Evolutionary conservation across 345 rosid genomes (phyloP), one percentile per base, ranked within the genome.

Genomic region (Turnera subulata): DNA sequence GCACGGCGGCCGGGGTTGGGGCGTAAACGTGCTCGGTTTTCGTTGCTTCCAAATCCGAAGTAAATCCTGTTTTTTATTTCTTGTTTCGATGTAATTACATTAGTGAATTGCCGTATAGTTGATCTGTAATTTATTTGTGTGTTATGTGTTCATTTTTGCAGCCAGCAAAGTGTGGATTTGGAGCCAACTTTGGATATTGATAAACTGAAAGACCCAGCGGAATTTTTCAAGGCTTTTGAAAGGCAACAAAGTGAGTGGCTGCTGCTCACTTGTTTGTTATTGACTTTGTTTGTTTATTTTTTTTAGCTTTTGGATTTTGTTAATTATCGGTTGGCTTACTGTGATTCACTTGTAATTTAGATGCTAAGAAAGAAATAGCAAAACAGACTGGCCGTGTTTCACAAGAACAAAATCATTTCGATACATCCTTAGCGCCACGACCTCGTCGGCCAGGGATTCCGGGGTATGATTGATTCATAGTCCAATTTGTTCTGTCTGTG

Each of bases 1-100:
- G 88, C 72, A 57, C 69, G 82, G 70, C 77, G 98, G 70, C 95
- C 82, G 1, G 97, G 76, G 23, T 65, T 80, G 63, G 85, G 76
- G 33, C 82, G 82, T 23, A 83, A 84, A 63, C 82, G 86, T 15
- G 71, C 79, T 60, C 85, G 73, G 50, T 92, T 92, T 70, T 83
- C 91, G 70, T 62, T 89, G 67, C 74, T 83, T 68, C 89, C 85
- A 50, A 66, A 60, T 49, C 70, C 59, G 2, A 82, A 86, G 95
- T 86, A 65, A 67, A 39, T 26, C 60, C 57, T 69, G 13, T 38
- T 59, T 15, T 3, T 14, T 18, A 17, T 2, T 23, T 35, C 24
- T 15, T 50, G 26, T 4, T 14, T 7, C 8, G 7, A 2, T 1
- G 14, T 25, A 23, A 23, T 50, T 12, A 14, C 16, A 8, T 10